These are phyloP conservation scores for Haematococcus sp. DNA, from an alignment of 139 green algal species.

Conservation along the genomic window DNA sequence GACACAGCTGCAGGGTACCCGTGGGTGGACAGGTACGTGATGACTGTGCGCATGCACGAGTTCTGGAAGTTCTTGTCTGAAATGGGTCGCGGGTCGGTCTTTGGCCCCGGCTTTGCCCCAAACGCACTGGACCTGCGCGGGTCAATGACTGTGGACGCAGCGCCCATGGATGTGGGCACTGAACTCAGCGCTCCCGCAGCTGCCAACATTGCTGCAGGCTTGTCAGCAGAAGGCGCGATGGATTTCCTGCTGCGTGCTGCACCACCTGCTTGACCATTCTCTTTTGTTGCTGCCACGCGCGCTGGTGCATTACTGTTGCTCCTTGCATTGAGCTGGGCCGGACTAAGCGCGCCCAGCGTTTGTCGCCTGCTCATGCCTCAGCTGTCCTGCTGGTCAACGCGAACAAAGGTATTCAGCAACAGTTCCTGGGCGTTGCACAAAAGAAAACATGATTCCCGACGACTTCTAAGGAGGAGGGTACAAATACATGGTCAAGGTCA, in stretches of 20 bases:
- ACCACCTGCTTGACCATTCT: slow-evolving; percentile 11
- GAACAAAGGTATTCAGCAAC: background rate
- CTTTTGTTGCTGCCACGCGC: slow-evolving; percentile 40
- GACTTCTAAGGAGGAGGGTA: too few relatives aligned
- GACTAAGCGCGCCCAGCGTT: slow-evolving; percentile 68
- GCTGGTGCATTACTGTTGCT: slow-evolving; percentile 10
- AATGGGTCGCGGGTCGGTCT: slow-evolving; percentile 74
- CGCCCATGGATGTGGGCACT: background rate
- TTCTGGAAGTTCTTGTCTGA: slow-evolving; percentile 72
- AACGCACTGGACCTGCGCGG: slow-evolving; percentile 52
- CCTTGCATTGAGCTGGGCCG: slow-evolving; percentile 47
- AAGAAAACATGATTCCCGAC: too few relatives aligned
- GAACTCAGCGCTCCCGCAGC: background rate
- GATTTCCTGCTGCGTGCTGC: slow-evolving; percentile 41
- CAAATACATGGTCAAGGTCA: too few relatives aligned
- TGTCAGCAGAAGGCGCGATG: slow-evolving; percentile 36
- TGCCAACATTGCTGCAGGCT: background rate
- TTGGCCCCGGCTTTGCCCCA: slow-evolving; percentile 53
- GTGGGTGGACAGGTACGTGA: slow-evolving; percentile 80
- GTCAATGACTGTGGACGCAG: background rate
- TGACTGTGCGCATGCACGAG: slow-evolving; percentile 71
- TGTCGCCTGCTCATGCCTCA: slow-evolving; percentile 62
- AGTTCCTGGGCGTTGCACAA: background rate
- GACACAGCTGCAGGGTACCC: slow-evolving; percentile 78
- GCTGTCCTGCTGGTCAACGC: too few relatives aligned